Evolutionary conservation across 2,329 filamentous ascomycete species (phyloP), one percentile per base, ranked within the genome.

Genomic region (Aspergillus spinulosporus): DNA sequence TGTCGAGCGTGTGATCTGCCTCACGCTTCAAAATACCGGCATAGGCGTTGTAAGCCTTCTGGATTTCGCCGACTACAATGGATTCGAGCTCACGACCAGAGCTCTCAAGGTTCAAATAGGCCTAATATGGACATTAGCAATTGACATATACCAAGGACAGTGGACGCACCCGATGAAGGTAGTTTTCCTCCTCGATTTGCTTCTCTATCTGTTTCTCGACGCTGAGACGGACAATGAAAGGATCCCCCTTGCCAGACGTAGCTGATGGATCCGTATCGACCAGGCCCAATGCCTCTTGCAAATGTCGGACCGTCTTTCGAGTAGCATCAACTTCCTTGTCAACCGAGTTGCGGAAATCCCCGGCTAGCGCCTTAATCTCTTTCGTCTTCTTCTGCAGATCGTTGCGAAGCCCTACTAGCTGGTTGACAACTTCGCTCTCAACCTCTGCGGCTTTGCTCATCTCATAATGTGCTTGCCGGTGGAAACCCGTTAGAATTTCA

Each of bases 361-460:
- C 89, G 4, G 91, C 89, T 12, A 99, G 79, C 63, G 86, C 88
- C 77, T 96, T 96, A 78, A 99, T 99, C 76, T 99, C 94, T 75
- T 97, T 99, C 73, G 96, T 96, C 78, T 99, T 99, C 72, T 95
- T 91, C 59, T 89, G 88, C 14, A 99, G 80, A 72, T 99, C 94
- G 67, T 87, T 92, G 56, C 94, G 82, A 52, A 99, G 78, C 1
- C 92, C 92, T 2, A 88, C 91, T 54, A 99, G 80, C 51, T 93
- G 92, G 49, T 90, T 80, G 61, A 97, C 91, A 46, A 99, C 92
- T 68, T 97, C 93, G 59, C 87, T 87, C 71, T 97, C 91, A 56
- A 97, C 92, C 60, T 96, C 92, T 56, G 84, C 87, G 2, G 93
- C 91, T 76, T 96, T 97, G 74, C 88, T 91, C 11, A 91, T 86